These are phyloP conservation scores for Cladorrhinum sp. DNA, from an alignment of 2,329 filamentous ascomycete species.

Conservation along the genomic window DNA sequence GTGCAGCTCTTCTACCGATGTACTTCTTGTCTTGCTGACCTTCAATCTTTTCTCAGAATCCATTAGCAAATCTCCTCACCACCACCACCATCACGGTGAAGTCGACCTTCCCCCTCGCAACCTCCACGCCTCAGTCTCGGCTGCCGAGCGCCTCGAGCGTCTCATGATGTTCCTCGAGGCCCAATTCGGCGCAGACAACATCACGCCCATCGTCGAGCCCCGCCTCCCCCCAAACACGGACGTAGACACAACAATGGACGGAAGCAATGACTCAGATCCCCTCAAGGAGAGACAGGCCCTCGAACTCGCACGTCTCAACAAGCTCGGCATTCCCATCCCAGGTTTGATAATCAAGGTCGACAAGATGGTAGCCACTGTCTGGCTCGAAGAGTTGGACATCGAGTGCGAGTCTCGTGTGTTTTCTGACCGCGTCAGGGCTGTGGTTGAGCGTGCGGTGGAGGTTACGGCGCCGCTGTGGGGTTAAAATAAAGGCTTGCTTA, in stretches of 20 bases:
- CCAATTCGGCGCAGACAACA: slow-evolving; percentile 83
- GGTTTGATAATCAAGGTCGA: slow-evolving; percentile 85
- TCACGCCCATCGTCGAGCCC: slow-evolving; percentile 70
- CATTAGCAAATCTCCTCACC: slow-evolving; percentile 55
- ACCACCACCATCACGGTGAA: slow-evolving; percentile 42
- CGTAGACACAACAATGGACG: slow-evolving; percentile 37
- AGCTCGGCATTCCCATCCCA: slow-evolving; percentile 83
- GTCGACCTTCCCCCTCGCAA: slow-evolving; percentile 52
- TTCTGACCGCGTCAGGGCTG: slow-evolving; percentile 78
- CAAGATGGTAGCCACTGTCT: slow-evolving; percentile 81
- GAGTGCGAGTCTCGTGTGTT: slow-evolving; percentile 78
- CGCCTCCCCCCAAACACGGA: slow-evolving; percentile 43
- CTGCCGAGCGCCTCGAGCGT: slow-evolving; percentile 75
- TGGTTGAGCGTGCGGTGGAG: slow-evolving; percentile 87
- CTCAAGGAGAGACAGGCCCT: slow-evolving; percentile 54
- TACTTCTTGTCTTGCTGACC: not conserved
- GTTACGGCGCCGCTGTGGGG: slow-evolving; percentile 74
- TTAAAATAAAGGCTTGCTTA: too few species aligned
- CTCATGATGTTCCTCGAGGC: slow-evolving; percentile 96
- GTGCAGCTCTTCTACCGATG: too few species aligned
- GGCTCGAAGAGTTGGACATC: slow-evolving; percentile 88
- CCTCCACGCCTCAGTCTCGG: slow-evolving; percentile 67
- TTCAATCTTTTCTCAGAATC: slow-evolving; percentile 44
- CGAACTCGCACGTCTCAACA: slow-evolving; percentile 76
- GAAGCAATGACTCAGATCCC: slow-evolving; percentile 36